phyloP scores from a whole-genome alignment of 805 yeast species.

The Lipomyces sp. region DNA sequence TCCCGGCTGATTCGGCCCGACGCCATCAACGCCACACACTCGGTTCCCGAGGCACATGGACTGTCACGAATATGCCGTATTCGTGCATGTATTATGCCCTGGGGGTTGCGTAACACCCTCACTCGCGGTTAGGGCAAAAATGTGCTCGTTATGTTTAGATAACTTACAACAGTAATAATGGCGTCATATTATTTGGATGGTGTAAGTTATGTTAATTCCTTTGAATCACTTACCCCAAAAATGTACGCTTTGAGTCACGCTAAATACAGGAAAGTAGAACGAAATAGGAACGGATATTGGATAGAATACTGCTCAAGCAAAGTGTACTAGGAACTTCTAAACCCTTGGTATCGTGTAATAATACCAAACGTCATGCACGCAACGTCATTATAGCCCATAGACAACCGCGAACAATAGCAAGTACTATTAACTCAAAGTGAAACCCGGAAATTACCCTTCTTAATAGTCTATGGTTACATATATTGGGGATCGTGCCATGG shows the following conservation, averaged over 20 bases:
- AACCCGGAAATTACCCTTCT: not conserved
- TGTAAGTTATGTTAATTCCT: not conserved
- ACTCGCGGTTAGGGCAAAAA: not conserved
- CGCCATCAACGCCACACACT: not conserved
- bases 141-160: not conserved
- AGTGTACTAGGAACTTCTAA: not conserved
- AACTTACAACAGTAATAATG: not conserved
- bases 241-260: not conserved
- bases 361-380: not conserved
- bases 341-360: not conserved
- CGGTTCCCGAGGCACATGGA: too few relatives aligned
- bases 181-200: not conserved
- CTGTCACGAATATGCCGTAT: not conserved
- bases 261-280: not conserved
- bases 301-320: not conserved
- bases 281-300: not conserved
- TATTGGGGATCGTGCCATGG: constrained; percentile 94
- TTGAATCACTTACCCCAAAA: not conserved
- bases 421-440: not conserved
- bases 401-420: not conserved
- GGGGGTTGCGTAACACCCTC: not conserved
- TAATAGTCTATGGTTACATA: constrained; percentile 47
- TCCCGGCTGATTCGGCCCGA: not conserved
- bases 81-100: not conserved
- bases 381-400: not conserved